Conservation (phyloP, 345 rosid species). For the Citrus trifoliata region DNA sequence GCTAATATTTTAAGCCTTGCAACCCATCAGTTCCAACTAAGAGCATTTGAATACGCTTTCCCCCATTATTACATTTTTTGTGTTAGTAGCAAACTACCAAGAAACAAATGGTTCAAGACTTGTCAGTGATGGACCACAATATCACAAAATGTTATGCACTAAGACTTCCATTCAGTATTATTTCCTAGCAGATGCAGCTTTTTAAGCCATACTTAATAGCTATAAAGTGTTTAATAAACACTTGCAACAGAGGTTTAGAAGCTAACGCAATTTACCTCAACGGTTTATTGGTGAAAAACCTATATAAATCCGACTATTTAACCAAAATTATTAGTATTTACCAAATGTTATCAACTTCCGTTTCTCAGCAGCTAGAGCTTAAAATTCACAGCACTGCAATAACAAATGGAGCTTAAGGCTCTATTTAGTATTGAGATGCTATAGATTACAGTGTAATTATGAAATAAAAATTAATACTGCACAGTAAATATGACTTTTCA, state of each 20-base stretch:
- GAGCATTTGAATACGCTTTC: neutral
- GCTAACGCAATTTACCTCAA: neutral
- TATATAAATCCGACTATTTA: neutral
- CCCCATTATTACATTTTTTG: neutral
- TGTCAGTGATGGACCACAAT: neutral
- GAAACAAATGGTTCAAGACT: neutral
- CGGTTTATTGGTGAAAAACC: neutral
- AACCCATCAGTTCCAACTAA: neutral
- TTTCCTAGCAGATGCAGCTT: neutral
- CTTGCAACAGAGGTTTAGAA: neutral
- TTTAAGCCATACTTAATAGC: no score
- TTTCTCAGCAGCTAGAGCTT: neutral
- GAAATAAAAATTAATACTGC: no score
- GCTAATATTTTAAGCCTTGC: neutral
- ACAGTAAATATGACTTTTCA: no score
- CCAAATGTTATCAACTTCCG: neutral
- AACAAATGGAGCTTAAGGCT: neutral
- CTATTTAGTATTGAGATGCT: no score
- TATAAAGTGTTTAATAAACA: no score
- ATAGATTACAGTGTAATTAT: no score
- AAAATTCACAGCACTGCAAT: neutral
- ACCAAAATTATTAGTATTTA: neutral
- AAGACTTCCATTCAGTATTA: neutral
- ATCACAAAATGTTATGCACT: neutral
- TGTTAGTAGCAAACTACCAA: neutral